Conservation (phyloP, 352 stramenopile species). For the Pythium myriotylum region DNA sequence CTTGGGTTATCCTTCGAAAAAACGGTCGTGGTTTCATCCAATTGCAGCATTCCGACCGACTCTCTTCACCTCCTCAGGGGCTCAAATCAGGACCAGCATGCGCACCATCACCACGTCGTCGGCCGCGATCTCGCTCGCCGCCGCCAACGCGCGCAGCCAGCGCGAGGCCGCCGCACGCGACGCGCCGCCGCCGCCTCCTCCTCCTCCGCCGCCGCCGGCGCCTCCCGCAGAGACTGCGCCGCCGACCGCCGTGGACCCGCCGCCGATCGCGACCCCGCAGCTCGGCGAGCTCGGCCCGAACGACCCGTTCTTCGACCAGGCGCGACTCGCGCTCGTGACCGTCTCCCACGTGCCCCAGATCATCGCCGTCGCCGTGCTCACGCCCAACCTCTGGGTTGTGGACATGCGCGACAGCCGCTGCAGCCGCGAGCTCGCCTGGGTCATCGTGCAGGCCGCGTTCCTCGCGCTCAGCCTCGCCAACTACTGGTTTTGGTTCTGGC, state of each 20-base stretch:
- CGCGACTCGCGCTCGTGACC: constrained; percentile 21
- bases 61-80: background rate
- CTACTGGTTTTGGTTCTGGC: constrained; percentile 34
- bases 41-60: no score
- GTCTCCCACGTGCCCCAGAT: constrained; percentile 23
- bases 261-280: constrained; percentile 15
- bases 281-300: constrained; percentile 21
- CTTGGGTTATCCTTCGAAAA: background rate
- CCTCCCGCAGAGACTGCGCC: background rate
- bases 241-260: constrained; percentile 1
- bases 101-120: constrained; percentile 16
- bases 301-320: constrained; percentile 28
- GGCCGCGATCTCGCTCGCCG: constrained; percentile 17
- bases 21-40: background rate
- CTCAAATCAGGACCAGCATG: constrained; percentile 3
- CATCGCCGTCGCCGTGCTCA: constrained; percentile 16
- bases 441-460: constrained; percentile 26
- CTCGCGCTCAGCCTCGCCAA: constrained; percentile 18
- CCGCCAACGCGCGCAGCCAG: constrained; percentile 7
- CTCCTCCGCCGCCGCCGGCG: background rate
- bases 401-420: constrained; percentile 21
- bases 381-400: constrained; percentile 25
- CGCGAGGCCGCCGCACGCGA: background rate
- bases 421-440: constrained; percentile 27
- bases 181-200: background rate